A percentile compares a stretch with the other conserved stretches of the same genome.
phyloP scores from a whole-genome alignment of 768 basidiomycete species.

The Tephrocybe sp. region DNA sequence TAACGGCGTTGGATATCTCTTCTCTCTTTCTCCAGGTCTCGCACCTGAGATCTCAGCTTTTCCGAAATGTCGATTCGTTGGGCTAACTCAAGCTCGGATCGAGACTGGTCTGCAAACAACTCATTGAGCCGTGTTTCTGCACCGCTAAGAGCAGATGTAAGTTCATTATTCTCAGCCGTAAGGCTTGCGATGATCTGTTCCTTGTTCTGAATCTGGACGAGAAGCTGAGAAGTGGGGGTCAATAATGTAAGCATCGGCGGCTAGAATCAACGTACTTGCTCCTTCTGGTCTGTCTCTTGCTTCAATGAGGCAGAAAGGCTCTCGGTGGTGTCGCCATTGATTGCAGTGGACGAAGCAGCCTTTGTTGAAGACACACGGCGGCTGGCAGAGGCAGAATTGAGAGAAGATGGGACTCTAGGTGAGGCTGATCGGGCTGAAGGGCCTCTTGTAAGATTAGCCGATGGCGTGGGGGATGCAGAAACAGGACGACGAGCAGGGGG shows the following conservation, averaged over 20 bases:
- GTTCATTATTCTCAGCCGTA: conserved; percentile 58
- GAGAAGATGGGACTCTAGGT: conserved; percentile 51
- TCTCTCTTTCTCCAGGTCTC: conserved; percentile 88
- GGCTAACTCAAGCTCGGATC: conserved; percentile 79
- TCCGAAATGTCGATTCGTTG: conserved; percentile 81
- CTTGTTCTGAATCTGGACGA: conserved; percentile 76
- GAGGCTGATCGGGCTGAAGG: conserved; percentile 65
- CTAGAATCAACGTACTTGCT: conserved; percentile 50
- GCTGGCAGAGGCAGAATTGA: conserved; percentile 40
- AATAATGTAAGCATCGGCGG: conserved; percentile 1
- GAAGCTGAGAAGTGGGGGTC: conserved; percentile 44
- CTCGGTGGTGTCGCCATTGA: conserved; percentile 50
- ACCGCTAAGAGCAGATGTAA: conserved; percentile 60
- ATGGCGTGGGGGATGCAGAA: conserved; percentile 38
- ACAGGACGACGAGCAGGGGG: conserved; percentile 46
- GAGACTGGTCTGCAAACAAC: conserved; percentile 76
- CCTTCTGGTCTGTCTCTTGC: conserved; percentile 78
- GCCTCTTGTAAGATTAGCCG: conserved; percentile 46
- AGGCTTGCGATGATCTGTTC: conserved; percentile 65
- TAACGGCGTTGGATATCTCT: conserved; percentile 79
- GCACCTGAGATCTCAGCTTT: conserved; percentile 76
- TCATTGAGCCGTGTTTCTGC: conserved; percentile 77
- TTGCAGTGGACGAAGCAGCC: conserved; percentile 33
- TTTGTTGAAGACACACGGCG: conserved; percentile 50
- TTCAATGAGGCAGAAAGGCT: conserved; percentile 60